Evolutionary conservation across 352 stramenopile species (phyloP), one percentile per base, ranked within the genome.

Genomic region (Globisporangium takayamanum): DNA sequence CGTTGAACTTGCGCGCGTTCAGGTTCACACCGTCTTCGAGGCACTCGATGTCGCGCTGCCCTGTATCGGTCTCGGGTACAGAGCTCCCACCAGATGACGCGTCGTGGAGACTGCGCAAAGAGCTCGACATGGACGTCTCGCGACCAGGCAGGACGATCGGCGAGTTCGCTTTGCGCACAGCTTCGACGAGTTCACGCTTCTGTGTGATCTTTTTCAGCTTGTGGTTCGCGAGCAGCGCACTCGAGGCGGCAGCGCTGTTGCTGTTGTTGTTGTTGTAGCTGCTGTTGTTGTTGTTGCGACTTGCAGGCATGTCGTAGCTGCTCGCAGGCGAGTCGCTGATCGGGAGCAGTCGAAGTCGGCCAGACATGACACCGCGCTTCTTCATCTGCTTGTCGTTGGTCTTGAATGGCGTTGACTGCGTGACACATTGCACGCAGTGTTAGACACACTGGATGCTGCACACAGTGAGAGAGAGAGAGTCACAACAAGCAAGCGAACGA

Each of bases 1-100:
- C 84, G 42, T 94, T 94, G 61, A 84, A 94, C 67, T 89, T 90
- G 33, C 82, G 66, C 0, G 76, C 84, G 44, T 88, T 90, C 1
- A 68, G 44, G 44, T 89, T 74, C 14, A 94, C 81, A 20, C 82
- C 76, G 57, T 91, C 82, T 60, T 89, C 80, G 16, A 94, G 55
- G 36, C 36, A 72, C 50, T 88, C 77, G 25, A 92, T 73, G 57
- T 94, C 84, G 56, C 74, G 73, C 10, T 72, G 61, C 16, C 67
- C 73, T 0, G 74, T 77, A 16, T 87, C 68, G 1, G 57, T 69
- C 48, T 85, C 75, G 0, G 69, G 71, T 25, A 55, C 51, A 46
- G 64, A 44, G 18, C 48, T 68, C 14, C 15, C 41, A 30, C 50
- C 53, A 10, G 57, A 50, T 12, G 44, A 45, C 39, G 28, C 49